Conservation (phyloP, 441 rosid species). For the Gossypium laxum region DNA sequence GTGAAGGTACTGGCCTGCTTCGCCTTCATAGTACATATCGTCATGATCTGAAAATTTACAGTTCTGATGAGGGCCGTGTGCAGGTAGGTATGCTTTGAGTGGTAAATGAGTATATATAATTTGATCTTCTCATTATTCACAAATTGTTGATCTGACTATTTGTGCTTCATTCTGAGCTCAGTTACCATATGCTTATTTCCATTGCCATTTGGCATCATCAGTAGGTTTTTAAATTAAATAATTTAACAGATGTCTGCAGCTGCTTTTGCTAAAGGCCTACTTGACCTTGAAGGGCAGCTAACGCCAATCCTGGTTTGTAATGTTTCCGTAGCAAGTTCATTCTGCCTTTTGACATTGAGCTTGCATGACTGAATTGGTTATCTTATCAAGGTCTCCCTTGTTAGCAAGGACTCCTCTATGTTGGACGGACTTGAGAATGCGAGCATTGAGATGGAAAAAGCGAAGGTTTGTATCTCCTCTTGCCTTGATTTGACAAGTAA, state of each 20-base stretch:
- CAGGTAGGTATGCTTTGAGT: constrained; percentile 69
- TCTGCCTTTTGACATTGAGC: constrained; percentile 17
- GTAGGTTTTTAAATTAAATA: constrained; percentile 2
- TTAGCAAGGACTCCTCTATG: constrained; percentile 99
- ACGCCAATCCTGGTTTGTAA: constrained; percentile 89
- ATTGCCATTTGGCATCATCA: constrained; percentile 1
- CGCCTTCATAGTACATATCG: constrained; percentile 99
- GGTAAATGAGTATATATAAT: constrained; percentile 5
- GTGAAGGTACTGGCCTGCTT: constrained; percentile 97
- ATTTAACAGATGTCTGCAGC: constrained; percentile 91
- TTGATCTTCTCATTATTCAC: background rate
- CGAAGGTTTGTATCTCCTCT: constrained; percentile 60
- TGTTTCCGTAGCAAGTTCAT: constrained; percentile 13
- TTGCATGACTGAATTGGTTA: background rate
- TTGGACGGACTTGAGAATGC: constrained; percentile 98
- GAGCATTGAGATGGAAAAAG: constrained; percentile 89
- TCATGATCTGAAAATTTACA: constrained; percentile 97
- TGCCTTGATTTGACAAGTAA: constrained; percentile 1
- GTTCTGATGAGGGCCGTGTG: constrained; percentile 99
- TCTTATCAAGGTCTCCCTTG: constrained; percentile 77
- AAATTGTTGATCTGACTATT: background rate
- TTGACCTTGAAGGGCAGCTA: constrained; percentile 96
- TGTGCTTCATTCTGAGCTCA: constrained; percentile 2
- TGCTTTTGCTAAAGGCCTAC: constrained; percentile 99
- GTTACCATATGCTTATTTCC: background rate